Evolutionary conservation across 1,284 basidiomycete species (phyloP).

Genomic region (Sporisorium reilianum): DNA sequence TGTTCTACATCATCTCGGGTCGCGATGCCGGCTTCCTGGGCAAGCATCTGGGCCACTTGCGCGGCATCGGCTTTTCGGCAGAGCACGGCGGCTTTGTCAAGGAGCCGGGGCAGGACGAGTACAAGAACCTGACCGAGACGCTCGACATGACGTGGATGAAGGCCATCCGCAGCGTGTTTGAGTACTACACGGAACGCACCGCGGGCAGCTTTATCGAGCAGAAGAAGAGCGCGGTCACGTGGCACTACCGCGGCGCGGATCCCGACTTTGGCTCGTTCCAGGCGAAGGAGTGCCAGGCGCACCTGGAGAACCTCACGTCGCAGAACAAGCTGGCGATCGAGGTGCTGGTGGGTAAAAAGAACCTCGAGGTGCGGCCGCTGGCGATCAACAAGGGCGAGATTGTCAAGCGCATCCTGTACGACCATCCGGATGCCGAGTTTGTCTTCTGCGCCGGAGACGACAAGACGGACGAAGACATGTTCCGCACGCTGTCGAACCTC

Average conservation of each 20-base stretch:
- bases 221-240: constrained; percentile 96
- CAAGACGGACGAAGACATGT: constrained; percentile 77
- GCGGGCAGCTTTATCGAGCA: constrained; percentile 95
- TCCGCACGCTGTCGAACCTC: constrained; percentile 57
- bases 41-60: constrained; percentile 88
- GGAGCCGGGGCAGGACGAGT: constrained; percentile 77
- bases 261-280: constrained; percentile 84
- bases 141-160: constrained; percentile 98
- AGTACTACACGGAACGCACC: constrained; percentile 93
- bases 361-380: constrained; percentile 92
- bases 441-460: constrained; percentile 98
- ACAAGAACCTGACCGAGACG: constrained; percentile 88
- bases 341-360: constrained; percentile 85
- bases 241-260: constrained; percentile 94
- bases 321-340: constrained; percentile 68
- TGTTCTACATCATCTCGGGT: constrained; percentile 97
- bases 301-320: constrained; percentile 82
- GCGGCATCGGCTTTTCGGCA: constrained; percentile 87
- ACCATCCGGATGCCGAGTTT: constrained; percentile 92
- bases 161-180: constrained; percentile 94
- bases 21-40: constrained; percentile 93
- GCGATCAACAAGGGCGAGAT: constrained; percentile 99
- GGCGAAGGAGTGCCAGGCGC: constrained; percentile 89
- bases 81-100: constrained; percentile 96
- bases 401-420: constrained; percentile 90